Percentiles rank a stretch among this genome's conserved stretches.
phyloP scores from a whole-genome alignment of 2,329 filamentous ascomycete species.

The Talaromyces sp. region DNA sequence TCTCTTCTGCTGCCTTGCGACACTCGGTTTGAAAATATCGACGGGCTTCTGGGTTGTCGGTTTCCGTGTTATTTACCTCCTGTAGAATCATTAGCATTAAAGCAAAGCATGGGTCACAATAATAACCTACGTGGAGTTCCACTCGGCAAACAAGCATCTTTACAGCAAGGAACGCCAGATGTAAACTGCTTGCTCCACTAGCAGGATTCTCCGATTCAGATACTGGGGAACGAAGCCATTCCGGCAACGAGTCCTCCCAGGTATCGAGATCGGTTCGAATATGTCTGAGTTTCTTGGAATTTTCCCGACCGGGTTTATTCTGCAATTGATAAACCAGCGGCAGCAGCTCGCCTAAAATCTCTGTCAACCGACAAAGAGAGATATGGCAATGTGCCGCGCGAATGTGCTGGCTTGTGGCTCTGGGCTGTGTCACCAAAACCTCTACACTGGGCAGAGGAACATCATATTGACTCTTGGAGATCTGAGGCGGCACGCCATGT shows the following conservation, averaged over 20 bases:
- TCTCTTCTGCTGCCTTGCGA: constrained; percentile 43
- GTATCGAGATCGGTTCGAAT: constrained; percentile 45
- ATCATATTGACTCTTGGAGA: constrained; percentile 54
- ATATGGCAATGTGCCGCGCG: constrained; percentile 52
- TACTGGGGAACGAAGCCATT: constrained; percentile 39
- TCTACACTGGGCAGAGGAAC: constrained; percentile 52
- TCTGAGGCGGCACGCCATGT: constrained; percentile 55
- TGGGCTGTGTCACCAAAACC: constrained; percentile 35
- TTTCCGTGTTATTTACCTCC: constrained; percentile 43
- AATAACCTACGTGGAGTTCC: constrained; percentile 42
- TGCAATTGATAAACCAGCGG: constrained; percentile 47
- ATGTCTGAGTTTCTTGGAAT: constrained; percentile 44
- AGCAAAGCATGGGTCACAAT: neutral
- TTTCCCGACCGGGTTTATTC: constrained; percentile 42
- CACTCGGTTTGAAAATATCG: constrained; percentile 49
- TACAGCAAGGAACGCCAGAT: constrained; percentile 44
- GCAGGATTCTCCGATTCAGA: constrained; percentile 34
- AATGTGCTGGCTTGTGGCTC: constrained; percentile 41
- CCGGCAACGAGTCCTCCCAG: constrained; percentile 46
- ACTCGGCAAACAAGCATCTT: constrained; percentile 49
- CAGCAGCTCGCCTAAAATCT: constrained; percentile 46
- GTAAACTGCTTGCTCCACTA: constrained; percentile 44
- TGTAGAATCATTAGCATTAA: constrained; percentile 19
- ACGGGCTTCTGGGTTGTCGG: constrained; percentile 47
- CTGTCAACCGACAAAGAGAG: constrained; percentile 50